Base-by-base conservation (phyloP, 352 stramenopile genomes). In the Pythium phragmitis region DNA sequence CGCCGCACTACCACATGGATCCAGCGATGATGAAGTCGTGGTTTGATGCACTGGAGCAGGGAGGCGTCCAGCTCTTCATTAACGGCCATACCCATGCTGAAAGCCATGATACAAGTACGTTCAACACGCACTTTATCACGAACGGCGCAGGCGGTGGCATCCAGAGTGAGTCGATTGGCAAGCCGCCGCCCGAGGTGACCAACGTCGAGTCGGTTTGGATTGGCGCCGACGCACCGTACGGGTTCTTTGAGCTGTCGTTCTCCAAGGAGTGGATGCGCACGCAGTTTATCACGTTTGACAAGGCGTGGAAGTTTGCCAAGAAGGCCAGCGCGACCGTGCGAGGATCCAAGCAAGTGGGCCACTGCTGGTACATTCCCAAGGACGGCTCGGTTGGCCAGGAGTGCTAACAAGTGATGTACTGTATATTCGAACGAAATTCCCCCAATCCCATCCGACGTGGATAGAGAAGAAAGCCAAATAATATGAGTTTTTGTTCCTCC, bases 41-140 rank as follows among this genome's bases (percentile, higher is more conserved):
- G 85, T 80, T 82, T 19, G 63, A 80, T 5, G 65, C 84, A 11
- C 69, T 91, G 13, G 46, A 83, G 7, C 74, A 73, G 37, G 74
- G 69, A 7, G 79, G 74, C 28, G 60, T 90, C 23, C 79, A 92
- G 60, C 65, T 89, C 33, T 92, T 74, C 56, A 80, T 92, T 63
- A 80, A 88, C 46, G 83, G 83, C 34, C 83, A 92, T 68, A 92
- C 83, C 21, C 83, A 92, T 70, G 80, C 77, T 28, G 83, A 92
- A 63, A 92, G 86, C 59, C 83, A 92, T 69, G 83, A 92, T 54
- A 84, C 62, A 4, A 54, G 56, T 7, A 45, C 39, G 16, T 69
- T 69, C 33, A 69, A 69, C 14, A 75, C 67, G 11, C 70, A 80
- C 37, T 80, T 80, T 43, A 72, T 80, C 45, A 66, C 68, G 50